Conservation (phyloP, 345 rosid species). For the Linum usitatissimum region DNA sequence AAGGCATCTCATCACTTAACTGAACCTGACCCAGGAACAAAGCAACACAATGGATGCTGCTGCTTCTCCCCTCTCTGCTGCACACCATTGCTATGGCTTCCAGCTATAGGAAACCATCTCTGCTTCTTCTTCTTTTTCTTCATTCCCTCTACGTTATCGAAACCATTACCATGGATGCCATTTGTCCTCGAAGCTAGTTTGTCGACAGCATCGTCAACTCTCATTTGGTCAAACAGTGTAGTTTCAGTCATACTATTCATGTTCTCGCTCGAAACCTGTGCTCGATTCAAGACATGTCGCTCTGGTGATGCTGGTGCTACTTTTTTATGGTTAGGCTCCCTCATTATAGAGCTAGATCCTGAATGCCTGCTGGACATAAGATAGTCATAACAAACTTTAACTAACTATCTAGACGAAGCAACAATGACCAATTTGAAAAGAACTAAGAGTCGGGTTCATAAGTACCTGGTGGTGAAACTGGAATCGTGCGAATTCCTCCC, state of each 20-base stretch:
- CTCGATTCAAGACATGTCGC: conserved; percentile 13
- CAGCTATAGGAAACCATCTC: conserved; percentile 6
- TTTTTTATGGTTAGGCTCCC: conserved; percentile 49
- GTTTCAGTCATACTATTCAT: neutral
- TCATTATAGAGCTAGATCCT: conserved; percentile 33
- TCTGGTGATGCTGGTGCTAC: conserved; percentile 47
- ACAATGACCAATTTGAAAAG: neutral
- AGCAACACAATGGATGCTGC: conserved; percentile 31
- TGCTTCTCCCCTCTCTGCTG: conserved; percentile 11
- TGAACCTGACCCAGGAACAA: conserved; percentile 8
- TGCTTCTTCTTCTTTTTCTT: conserved; percentile 4
- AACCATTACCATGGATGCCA: conserved; percentile 12
- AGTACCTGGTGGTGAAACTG: conserved; percentile 31
- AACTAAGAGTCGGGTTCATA: neutral
- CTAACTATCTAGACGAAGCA: neutral
- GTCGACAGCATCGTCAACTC: neutral
- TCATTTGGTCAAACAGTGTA: conserved; percentile 6
- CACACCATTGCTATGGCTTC: conserved; percentile 1
- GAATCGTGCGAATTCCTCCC: conserved; percentile 32
- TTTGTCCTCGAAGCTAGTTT: conserved; percentile 1
- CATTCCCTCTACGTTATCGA: conserved; percentile 7
- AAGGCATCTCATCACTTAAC: neutral
- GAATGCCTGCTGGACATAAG: conserved; percentile 23
- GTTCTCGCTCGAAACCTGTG: conserved; percentile 15
- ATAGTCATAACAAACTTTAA: neutral